Base-by-base conservation (phyloP, 495 filamentous ascomycete genomes). In the Podospora sp. region DNA sequence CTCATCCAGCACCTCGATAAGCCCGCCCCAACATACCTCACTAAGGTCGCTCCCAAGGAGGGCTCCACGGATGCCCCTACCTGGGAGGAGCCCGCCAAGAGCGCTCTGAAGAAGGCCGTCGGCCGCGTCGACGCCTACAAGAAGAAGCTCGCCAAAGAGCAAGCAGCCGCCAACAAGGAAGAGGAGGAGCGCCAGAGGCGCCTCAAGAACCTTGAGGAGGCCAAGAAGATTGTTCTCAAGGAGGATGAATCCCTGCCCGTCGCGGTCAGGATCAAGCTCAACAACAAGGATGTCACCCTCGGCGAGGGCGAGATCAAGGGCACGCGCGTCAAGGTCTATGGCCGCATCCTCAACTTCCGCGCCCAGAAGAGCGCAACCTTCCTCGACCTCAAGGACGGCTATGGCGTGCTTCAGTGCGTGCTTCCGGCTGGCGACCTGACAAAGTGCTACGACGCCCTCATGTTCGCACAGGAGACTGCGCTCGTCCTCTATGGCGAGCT, bases 391-490 rank as follows among this genome's bases (percentile, higher is more conserved):
- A 81, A 88, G 72, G 95, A 97, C 72, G 95, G 95, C 49, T 94
- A 94, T 71, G 94, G 94, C 24, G 88, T 89, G 71, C 81, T 99
- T 67, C 94, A 97, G 83, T 96, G 92, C 69, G 85, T 99, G 69
- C 77, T 99, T 69, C 71, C 77, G 50, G 86, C 91, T 0, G 92
- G 93, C 29, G 85, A 90, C 55, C 82, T 99, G 71, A 90, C 92
- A 70, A 95, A 92, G 83, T 95, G 92, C 27, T 96, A 96, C 82
- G 93, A 98, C 78, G 91, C 92, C 60, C 78, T 97, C 71, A 92
- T 90, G 21, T 87, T 99, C 63, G 94, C 93, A 29, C 87, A 90
- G 63, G 96, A 94, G 77, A 96, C 94, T 22, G 93, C 93, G 35
- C 88, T 99, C 67, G 88, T 90, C 65, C 84, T 99, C 26, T 89